Conservation (phyloP, 306 rosid genomes). For the Castanospermum australe region DNA sequence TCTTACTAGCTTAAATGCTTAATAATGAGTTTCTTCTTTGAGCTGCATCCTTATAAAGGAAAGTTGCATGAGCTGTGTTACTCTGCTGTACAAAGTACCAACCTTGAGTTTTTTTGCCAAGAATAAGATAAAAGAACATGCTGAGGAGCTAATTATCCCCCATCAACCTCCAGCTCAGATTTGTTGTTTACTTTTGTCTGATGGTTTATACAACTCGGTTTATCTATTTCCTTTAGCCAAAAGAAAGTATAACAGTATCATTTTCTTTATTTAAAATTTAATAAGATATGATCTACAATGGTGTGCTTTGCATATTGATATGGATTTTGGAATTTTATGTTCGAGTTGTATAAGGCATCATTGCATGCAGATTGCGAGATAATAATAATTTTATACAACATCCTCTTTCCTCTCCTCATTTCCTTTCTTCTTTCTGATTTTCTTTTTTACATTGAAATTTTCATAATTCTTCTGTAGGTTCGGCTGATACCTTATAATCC, state of each 20-base stretch:
- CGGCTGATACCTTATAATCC: slow-evolving; percentile 40
- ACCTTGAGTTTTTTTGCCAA: too few species aligned
- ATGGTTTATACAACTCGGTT: background rate
- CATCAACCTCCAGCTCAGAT: too few species aligned
- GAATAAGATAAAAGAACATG: too few species aligned
- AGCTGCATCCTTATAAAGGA: slow-evolving; percentile 11
- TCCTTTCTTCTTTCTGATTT: background rate
- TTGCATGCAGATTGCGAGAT: background rate
- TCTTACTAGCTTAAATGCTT: too few species aligned
- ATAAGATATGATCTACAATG: slow-evolving; percentile 4
- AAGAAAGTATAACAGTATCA: too few species aligned
- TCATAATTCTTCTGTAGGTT: slow-evolving; percentile 43
- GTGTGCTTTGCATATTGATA: background rate
- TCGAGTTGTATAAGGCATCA: background rate
- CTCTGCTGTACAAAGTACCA: background rate
- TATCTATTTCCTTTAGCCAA: background rate
- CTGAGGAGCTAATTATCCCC: too few species aligned
- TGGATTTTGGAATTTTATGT: background rate
- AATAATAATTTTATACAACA: background rate
- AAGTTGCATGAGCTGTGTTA: background rate
- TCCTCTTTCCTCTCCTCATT: background rate
- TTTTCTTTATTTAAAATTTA: background rate
- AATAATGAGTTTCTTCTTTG: slow-evolving; percentile 11
- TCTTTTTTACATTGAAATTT: too few species aligned
- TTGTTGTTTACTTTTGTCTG: too few species aligned